These are phyloP conservation scores for Zhuliangozyma blackwelliae DNA, from an alignment of 1,139 yeast genomes.

Conservation along the genomic window DNA sequence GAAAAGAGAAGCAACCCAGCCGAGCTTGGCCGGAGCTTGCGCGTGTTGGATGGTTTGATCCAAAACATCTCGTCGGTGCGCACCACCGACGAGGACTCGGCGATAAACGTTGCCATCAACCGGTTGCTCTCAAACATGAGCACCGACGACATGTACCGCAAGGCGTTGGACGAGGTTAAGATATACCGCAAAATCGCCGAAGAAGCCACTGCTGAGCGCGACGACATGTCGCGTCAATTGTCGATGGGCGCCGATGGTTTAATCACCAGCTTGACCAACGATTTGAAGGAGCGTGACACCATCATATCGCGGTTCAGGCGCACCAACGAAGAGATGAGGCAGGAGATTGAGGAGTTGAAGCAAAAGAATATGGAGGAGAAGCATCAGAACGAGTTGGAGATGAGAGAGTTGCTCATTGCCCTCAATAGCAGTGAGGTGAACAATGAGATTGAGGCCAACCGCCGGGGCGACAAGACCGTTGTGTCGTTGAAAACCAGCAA, in stretches of 20 bases:
- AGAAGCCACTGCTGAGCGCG: constrained; percentile 82
- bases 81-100: constrained; percentile 64
- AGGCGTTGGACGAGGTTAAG: constrained; percentile 71
- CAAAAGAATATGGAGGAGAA: constrained; percentile 68
- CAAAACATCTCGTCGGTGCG: constrained; percentile 73
- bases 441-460: constrained; percentile 16
- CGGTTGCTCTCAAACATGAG: constrained; percentile 71
- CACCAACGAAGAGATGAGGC: constrained; percentile 57
- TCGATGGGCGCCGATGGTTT: constrained; percentile 83
- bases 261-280: constrained; percentile 65
- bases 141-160: constrained; percentile 85
- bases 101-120: constrained; percentile 81
- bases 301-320: constrained; percentile 65
- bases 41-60: constrained; percentile 77
- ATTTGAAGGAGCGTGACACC: constrained; percentile 68
- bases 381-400: constrained; percentile 83
- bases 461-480: constrained; percentile 25
- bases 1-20: constrained; percentile 48
- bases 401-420: constrained; percentile 77
- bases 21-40: constrained; percentile 61
- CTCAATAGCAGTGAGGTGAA: constrained; percentile 36
- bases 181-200: constrained; percentile 64
- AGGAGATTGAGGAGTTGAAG: constrained; percentile 69
- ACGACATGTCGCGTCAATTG: constrained; percentile 67
- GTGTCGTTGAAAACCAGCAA: constrained; percentile 36